A percentile compares a stretch with the other conserved stretches of the same genome.
These are phyloP conservation scores for Dryas integrifolia DNA, from an alignment of 331 rosid genomes.

Conservation along the genomic window DNA sequence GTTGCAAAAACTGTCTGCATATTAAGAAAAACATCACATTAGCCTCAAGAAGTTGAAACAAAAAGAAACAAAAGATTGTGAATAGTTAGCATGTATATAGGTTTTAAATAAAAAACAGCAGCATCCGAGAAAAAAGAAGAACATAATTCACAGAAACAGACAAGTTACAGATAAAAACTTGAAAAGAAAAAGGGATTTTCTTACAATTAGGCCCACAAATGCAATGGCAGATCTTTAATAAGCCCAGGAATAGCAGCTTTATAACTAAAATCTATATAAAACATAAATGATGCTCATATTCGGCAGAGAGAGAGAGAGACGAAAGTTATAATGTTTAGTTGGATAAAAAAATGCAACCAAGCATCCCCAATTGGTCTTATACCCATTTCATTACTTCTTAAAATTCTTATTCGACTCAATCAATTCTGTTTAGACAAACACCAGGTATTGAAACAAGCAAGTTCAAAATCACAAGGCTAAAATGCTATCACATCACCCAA, in stretches of 20 bases:
- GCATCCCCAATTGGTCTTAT: neutral
- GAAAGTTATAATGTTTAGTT: neutral
- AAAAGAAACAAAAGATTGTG: neutral
- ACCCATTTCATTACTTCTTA: neutral
- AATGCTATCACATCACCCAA: neutral
- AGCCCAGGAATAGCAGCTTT: neutral
- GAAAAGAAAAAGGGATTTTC: neutral
- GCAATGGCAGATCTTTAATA: neutral
- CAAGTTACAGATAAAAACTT: neutral
- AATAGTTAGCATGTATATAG: neutral
- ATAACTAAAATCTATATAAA: neutral
- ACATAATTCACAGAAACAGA: neutral
- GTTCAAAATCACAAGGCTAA: neutral
- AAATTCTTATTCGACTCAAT: neutral
- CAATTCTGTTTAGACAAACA: slow-evolving; percentile 6
- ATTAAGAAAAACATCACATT: slow-evolving; percentile 21
- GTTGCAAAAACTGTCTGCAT: slow-evolving; percentile 90
- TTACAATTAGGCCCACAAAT: neutral
- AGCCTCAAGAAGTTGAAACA: slow-evolving; percentile 15
- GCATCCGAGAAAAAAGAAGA: neutral
- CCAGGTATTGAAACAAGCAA: neutral
- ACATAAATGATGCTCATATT: neutral
- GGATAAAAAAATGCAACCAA: neutral
- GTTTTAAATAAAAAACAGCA: neutral
- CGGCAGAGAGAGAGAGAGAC: neutral